Conservation (phyloP, 306 rosid genomes). For the Cicer chorassanicum region DNA sequence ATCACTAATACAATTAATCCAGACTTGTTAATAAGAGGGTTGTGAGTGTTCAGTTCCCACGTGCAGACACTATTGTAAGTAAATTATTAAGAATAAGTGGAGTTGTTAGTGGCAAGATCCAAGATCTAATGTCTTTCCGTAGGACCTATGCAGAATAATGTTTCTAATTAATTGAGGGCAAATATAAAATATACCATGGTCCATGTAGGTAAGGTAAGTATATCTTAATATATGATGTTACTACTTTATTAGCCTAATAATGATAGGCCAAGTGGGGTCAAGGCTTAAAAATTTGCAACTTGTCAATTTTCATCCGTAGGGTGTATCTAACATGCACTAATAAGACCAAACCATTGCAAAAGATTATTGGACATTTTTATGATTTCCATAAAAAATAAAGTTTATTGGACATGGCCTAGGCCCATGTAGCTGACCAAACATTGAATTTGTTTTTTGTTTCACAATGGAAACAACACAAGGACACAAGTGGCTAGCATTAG, state of each 20-base stretch:
- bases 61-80: constrained; percentile 1
- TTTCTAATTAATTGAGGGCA: neutral
- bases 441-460: neutral
- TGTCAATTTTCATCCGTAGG: neutral
- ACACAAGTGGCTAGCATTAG: too few relatives aligned
- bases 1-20: neutral
- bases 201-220: neutral
- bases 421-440: constrained; percentile 1
- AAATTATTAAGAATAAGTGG: neutral
- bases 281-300: neutral
- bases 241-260: neutral
- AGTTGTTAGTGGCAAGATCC: constrained; percentile 39
- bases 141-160: neutral
- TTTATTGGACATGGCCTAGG: neutral
- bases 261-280: neutral
- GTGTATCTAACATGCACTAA: neutral
- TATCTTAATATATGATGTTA: neutral
- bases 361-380: neutral
- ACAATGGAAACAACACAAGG: neutral
- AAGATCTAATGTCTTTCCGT: constrained; percentile 32
- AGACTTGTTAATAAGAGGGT: neutral
- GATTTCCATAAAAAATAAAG: neutral
- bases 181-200: neutral
- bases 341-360: neutral
- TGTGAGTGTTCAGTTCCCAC: neutral